Conservation (phyloP, 257 asterid genomes). For the Catharanthus roseus region DNA sequence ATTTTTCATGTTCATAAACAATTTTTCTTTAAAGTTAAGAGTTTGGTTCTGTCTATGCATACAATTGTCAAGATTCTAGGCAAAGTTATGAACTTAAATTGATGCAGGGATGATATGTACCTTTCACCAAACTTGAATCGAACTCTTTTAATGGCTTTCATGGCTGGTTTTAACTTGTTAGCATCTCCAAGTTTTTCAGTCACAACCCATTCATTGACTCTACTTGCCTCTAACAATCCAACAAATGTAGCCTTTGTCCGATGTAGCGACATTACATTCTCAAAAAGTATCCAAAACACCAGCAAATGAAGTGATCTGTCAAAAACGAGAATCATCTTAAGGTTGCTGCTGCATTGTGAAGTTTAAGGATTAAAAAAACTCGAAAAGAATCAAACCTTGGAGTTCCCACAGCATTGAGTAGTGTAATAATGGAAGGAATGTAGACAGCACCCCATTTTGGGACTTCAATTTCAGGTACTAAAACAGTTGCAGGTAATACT, state of each 20-base stretch:
- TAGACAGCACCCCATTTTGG: slow-evolving; percentile 96
- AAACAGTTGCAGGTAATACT: slow-evolving; percentile 75
- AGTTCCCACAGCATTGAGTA: slow-evolving; percentile 80
- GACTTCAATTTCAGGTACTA: slow-evolving; percentile 78
- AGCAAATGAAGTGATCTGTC: slow-evolving; percentile 84
- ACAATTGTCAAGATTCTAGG: too few relatives aligned
- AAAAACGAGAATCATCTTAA: not conserved
- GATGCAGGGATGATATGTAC: slow-evolving; percentile 23
- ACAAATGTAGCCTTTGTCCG: slow-evolving; percentile 90
- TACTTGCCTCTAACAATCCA: slow-evolving; percentile 77
- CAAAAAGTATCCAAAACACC: slow-evolving; percentile 86
- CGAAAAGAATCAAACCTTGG: slow-evolving; percentile 50
- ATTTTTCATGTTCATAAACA: too few relatives aligned
- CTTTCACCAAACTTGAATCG: slow-evolving; percentile 66
- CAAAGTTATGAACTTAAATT: too few relatives aligned
- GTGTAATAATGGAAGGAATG: slow-evolving; percentile 69
- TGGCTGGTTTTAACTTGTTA: slow-evolving; percentile 52
- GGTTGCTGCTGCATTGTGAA: too few relatives aligned
- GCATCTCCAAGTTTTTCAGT: slow-evolving; percentile 91
- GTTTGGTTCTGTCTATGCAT: too few relatives aligned
- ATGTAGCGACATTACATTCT: slow-evolving; percentile 92
- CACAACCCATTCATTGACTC: slow-evolving; percentile 96
- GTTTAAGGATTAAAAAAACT: not conserved
- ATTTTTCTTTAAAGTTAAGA: too few relatives aligned
- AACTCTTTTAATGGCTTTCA: slow-evolving; percentile 45